Evolutionary conservation across 2,329 filamentous ascomycete genomes (phyloP).

Genomic region (Xylariaceae sp.): DNA sequence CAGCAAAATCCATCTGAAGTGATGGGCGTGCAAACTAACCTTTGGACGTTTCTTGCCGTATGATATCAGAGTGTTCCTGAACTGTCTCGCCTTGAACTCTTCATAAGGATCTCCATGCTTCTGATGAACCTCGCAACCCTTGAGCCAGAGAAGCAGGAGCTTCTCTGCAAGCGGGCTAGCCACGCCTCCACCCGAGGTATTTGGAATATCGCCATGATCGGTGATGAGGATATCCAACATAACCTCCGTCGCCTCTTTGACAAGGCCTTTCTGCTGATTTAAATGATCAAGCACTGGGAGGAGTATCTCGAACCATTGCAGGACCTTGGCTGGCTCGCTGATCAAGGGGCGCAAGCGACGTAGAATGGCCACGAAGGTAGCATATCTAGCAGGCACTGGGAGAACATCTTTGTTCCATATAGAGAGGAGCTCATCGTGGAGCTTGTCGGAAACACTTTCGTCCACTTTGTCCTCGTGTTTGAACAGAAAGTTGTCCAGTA

Average conservation of each 20-base stretch:
- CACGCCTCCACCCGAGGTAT: constrained; percentile 32
- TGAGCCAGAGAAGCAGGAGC: constrained; percentile 50
- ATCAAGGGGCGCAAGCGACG: constrained; percentile 57
- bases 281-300: constrained; percentile 48
- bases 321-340: constrained; percentile 51
- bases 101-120: constrained; percentile 28
- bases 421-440: constrained; percentile 64
- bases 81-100: constrained; percentile 41
- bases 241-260: constrained; percentile 57
- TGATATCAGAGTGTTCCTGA: constrained; percentile 44
- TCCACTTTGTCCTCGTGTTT: constrained; percentile 59
- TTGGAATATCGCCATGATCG: constrained; percentile 49
- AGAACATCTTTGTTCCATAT: constrained; percentile 60
- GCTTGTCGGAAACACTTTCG: constrained; percentile 58
- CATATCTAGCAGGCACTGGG: constrained; percentile 47
- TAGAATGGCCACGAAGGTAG: constrained; percentile 62
- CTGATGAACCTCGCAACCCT: constrained; percentile 31
- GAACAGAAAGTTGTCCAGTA: constrained; percentile 60
- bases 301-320: constrained; percentile 66
- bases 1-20: no score
- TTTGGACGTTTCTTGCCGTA: constrained; percentile 65
- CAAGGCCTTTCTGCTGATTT: constrained; percentile 53
- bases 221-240: constrained; percentile 57
- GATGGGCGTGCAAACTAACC: constrained; percentile 27
- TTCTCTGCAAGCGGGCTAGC: constrained; percentile 36